Conservation (phyloP, 2,329 filamentous ascomycete species). For the Scedosporium boydii region DNA sequence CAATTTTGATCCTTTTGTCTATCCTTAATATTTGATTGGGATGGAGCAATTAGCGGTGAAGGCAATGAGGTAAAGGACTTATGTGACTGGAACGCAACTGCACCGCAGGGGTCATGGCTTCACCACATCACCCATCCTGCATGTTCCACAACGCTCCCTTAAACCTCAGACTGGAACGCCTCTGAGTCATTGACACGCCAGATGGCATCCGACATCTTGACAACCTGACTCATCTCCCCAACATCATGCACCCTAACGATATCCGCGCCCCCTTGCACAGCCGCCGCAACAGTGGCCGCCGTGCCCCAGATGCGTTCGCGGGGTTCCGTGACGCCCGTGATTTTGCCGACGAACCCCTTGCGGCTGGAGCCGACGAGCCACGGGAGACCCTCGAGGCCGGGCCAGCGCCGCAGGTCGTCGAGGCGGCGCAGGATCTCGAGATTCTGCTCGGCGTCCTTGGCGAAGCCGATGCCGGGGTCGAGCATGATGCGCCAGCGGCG, state of each 20-base stretch:
- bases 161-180: neutral
- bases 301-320: constrained; percentile 73
- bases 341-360: constrained; percentile 77
- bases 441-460: constrained; percentile 75
- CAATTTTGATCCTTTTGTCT: neutral
- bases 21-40: neutral
- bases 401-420: constrained; percentile 52
- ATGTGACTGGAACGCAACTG: too few species aligned
- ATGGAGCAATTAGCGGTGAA: neutral
- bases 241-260: constrained; percentile 91
- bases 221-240: constrained; percentile 73
- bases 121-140: too few species aligned
- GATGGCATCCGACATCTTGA: constrained; percentile 86
- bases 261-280: constrained; percentile 80
- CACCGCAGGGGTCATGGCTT: too few species aligned
- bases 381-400: constrained; percentile 59
- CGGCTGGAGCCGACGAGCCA: constrained; percentile 87
- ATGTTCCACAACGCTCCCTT: too few species aligned
- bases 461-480: constrained; percentile 90
- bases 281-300: constrained; percentile 76
- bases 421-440: constrained; percentile 65
- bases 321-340: constrained; percentile 67
- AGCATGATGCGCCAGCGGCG: constrained; percentile 90
- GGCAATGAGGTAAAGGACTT: too few species aligned
- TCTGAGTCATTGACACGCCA: constrained; percentile 34